Evolutionary conservation across 2,329 filamentous ascomycete species (phyloP).

Genomic region (Pestalotiopsis sp.): DNA sequence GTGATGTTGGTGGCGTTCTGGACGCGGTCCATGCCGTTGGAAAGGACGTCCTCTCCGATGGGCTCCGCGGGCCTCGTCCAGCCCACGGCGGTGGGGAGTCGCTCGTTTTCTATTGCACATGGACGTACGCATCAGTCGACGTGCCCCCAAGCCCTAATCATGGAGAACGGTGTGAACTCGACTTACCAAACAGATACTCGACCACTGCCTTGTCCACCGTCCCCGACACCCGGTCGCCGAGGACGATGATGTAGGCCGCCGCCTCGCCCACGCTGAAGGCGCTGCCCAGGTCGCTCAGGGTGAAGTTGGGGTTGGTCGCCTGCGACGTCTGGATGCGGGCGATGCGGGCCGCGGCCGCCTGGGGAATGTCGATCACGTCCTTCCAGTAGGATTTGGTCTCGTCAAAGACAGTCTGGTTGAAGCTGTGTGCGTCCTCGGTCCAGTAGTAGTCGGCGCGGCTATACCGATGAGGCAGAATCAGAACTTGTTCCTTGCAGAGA

Average conservation of each 20-base stretch:
- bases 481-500: not conserved
- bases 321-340: slow-evolving; percentile 46
- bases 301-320: slow-evolving; percentile 47
- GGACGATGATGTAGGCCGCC: slow-evolving; percentile 18
- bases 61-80: not conserved
- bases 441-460: slow-evolving; percentile 50
- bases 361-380: slow-evolving; percentile 38
- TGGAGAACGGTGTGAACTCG: not conserved
- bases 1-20: not conserved
- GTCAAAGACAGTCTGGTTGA: slow-evolving; percentile 55
- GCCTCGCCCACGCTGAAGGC: slow-evolving; percentile 20
- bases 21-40: not conserved
- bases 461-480: not conserved
- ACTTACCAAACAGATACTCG: slow-evolving; percentile 22
- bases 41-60: not conserved
- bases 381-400: slow-evolving; percentile 48
- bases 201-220: slow-evolving; percentile 18
- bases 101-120: not conserved
- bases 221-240: slow-evolving; percentile 18
- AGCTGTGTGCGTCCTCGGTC: slow-evolving; percentile 51
- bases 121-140: not conserved
- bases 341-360: slow-evolving; percentile 48
- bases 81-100: not conserved
- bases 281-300: slow-evolving; percentile 18
- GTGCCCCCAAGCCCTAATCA: no score